Percentiles rank a stretch among this genome's conserved stretches.
Evolutionary conservation across 2,329 filamentous ascomycete species (phyloP).

Genomic region (Xylariales sp.): DNA sequence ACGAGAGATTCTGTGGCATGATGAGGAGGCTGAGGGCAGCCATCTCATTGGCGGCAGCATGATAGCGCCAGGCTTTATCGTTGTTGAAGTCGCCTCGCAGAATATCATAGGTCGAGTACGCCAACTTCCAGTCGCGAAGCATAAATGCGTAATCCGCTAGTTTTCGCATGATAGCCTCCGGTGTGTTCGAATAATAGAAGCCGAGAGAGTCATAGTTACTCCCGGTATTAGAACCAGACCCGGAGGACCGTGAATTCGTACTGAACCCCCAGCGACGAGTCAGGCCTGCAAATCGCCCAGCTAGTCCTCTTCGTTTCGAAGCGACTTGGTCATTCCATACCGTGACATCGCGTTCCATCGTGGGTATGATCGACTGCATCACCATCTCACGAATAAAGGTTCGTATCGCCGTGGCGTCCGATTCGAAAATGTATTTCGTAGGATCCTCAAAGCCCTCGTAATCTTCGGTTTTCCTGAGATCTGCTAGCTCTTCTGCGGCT

Average conservation of each 20-base stretch:
- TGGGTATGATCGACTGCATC: slow-evolving; percentile 91
- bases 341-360: slow-evolving; percentile 92
- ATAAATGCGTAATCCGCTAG: slow-evolving; percentile 96
- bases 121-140: slow-evolving; percentile 94
- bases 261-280: slow-evolving; percentile 93
- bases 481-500: slow-evolving; percentile 82
- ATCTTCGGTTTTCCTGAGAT: slow-evolving; percentile 75
- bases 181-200: slow-evolving; percentile 84
- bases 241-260: slow-evolving; percentile 69
- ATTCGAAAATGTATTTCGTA: slow-evolving; percentile 87
- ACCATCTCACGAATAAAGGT: slow-evolving; percentile 95
- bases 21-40: slow-evolving; percentile 85
- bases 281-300: slow-evolving; percentile 92
- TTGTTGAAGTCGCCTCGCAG: slow-evolving; percentile 89
- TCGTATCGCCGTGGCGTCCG: slow-evolving; percentile 87
- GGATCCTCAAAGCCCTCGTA: slow-evolving; percentile 78
- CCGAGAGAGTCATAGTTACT: slow-evolving; percentile 83
- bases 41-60: slow-evolving; percentile 96
- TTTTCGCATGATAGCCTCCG: slow-evolving; percentile 92
- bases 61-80: slow-evolving; percentile 96
- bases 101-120: slow-evolving; percentile 91
- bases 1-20: slow-evolving; percentile 75
- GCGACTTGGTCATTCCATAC: slow-evolving; percentile 98
- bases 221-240: slow-evolving; percentile 61
- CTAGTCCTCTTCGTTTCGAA: slow-evolving; percentile 86